These are phyloP conservation scores for Boletellus sp. DNA, from an alignment of 768 basidiomycete species.

Conservation along the genomic window DNA sequence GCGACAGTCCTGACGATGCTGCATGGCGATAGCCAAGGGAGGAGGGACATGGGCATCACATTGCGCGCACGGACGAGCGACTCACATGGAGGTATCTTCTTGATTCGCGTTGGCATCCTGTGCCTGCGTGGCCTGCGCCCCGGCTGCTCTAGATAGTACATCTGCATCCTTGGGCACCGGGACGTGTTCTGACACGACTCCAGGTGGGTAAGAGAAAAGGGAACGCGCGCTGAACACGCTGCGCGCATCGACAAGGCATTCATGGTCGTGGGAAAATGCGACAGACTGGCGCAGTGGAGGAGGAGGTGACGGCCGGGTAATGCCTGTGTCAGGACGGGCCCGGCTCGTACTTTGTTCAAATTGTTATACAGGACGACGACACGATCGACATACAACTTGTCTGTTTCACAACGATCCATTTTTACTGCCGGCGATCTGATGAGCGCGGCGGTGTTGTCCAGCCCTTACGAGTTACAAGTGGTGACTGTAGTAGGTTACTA, in stretches of 20 bases:
- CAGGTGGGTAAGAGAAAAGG: background rate
- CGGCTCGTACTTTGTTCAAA: too few relatives aligned
- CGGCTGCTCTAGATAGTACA: background rate
- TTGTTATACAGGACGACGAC: too few relatives aligned
- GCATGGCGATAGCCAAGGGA: slow-evolving; percentile 33
- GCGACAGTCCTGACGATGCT: slow-evolving; percentile 41
- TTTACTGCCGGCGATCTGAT: too few relatives aligned
- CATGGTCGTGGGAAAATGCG: slow-evolving; percentile 2
- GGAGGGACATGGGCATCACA: background rate
- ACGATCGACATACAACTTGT: too few relatives aligned
- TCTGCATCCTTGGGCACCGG: slow-evolving; percentile 19
- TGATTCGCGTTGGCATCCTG: background rate
- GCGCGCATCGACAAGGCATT: slow-evolving; percentile 2
- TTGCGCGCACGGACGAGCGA: background rate
- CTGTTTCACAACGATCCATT: too few relatives aligned
- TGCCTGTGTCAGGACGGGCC: too few relatives aligned
- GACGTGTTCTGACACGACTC: slow-evolving; percentile 15
- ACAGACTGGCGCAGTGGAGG: too few relatives aligned
- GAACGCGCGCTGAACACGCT: slow-evolving; percentile 1
- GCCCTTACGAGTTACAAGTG: too few relatives aligned
- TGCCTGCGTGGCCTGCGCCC: background rate
- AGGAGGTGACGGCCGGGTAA: too few relatives aligned
- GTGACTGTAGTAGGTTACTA: too few relatives aligned
- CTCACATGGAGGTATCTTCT: slow-evolving; percentile 14
- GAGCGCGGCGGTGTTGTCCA: too few relatives aligned